Percentiles rank a stretch among this genome's conserved stretches.
Evolutionary conservation across 495 filamentous ascomycete species (phyloP).

Genomic region (Thozetella sp.): DNA sequence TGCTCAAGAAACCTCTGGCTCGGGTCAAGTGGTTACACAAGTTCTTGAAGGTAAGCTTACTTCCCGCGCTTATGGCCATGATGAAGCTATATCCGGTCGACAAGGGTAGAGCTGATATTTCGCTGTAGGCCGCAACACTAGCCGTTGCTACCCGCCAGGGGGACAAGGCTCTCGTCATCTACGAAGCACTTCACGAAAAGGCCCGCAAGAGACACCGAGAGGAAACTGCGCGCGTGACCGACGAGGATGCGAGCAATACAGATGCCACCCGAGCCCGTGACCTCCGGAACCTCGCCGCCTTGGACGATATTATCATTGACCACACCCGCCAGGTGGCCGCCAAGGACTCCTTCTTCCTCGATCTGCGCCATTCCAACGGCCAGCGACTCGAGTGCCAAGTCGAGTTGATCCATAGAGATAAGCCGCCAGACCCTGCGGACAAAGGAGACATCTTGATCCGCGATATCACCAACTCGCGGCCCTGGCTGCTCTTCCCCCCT

Average conservation of each 20-base stretch:
- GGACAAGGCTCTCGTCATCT: constrained; percentile 36
- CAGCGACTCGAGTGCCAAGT: constrained; percentile 86
- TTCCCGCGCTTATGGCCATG: too few relatives aligned
- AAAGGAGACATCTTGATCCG: constrained; percentile 86
- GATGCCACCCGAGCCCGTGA: constrained; percentile 80
- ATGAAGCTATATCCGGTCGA: background rate
- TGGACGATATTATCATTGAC: constrained; percentile 72
- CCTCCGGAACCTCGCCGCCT: constrained; percentile 69
- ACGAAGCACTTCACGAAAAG: constrained; percentile 73
- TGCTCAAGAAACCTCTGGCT: constrained; percentile 87
- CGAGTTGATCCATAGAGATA: constrained; percentile 87
- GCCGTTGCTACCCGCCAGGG: constrained; percentile 27
- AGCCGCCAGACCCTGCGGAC: constrained; percentile 50
- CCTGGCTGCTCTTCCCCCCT: constrained; percentile 90
- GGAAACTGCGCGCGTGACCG: constrained; percentile 84
- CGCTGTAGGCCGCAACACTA: constrained; percentile 43
- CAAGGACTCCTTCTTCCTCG: constrained; percentile 85
- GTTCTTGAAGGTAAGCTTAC: constrained; percentile 66
- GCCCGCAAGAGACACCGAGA: constrained; percentile 80
- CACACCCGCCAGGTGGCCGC: constrained; percentile 75
- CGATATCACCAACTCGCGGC: constrained; percentile 70
- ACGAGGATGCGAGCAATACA: constrained; percentile 84
- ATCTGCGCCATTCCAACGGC: constrained; percentile 85
- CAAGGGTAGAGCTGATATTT: background rate
- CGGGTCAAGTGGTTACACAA: constrained; percentile 86